Base-by-base conservation (phyloP, 768 basidiomycete genomes). In the Leccinum uliginosum region DNA sequence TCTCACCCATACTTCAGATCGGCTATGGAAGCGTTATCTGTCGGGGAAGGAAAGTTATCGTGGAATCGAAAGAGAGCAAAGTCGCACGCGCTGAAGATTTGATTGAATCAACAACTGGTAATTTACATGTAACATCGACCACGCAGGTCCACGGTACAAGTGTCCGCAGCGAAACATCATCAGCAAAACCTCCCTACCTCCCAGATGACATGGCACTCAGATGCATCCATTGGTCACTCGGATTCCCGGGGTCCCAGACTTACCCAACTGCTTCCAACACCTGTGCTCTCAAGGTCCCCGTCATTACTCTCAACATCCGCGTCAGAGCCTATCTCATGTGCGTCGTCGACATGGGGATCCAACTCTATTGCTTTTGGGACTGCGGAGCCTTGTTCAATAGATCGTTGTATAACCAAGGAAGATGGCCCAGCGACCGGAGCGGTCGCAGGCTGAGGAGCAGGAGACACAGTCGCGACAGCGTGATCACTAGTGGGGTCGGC, bases 191-290 rank as follows among this genome's bases (percentile, higher is more conserved):
- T 24, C 40, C 19, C 35, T 30, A 60, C 24, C 7, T 24, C 40
- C 19, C 35, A 34, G 27, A 34, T 12, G 6, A 23, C 21, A 34
- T 45, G 34, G n/a, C 38, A 44, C 49, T 17, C 32, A 54, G 30
- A 24, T 21, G 34, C 19, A 30, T 34, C 49, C 50, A 14, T 26
- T 15, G 17, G 14, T 67, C 52, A 71, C 45, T 63, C 58, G 23
- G 67, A 51, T 51, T 57, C 64, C 38, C 57, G 67, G 9, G 67
- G 55, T 38, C 65, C 67, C 65, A 91, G 72, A 67, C 83, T 89
- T 51, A 92, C 74, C 89, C 89, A 92, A 60, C 87, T 89, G 50
- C 82, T 77, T 35, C 74, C 81, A 26, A 81, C 82, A 29, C 75
- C 77, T 5, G 77, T 73, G 12, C 62, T 69, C 57, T 80, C 83